These are phyloP conservation scores for Cyathus striatus DNA, from an alignment of 768 basidiomycete species.

Conservation along the genomic window DNA sequence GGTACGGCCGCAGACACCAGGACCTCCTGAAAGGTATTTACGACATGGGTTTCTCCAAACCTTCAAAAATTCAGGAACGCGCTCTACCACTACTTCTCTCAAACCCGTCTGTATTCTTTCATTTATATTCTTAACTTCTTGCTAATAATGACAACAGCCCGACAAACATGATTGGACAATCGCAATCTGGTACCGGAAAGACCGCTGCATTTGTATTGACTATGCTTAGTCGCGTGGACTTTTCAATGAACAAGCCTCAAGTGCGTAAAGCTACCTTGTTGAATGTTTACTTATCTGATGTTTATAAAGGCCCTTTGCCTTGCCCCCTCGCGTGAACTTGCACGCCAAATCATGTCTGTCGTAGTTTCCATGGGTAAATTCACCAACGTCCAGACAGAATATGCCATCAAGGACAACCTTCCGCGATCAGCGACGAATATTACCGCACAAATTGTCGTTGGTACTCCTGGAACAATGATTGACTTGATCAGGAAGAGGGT, in stretches of 20 bases:
- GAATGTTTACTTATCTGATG: background rate
- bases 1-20: constrained; percentile 46
- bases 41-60: constrained; percentile 93
- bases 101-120: constrained; percentile 63
- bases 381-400: constrained; percentile 88
- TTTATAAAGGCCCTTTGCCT: constrained; percentile 80
- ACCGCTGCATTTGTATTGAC: constrained; percentile 97
- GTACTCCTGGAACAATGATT: constrained; percentile 93
- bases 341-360: constrained; percentile 96
- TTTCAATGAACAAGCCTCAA: constrained; percentile 76
- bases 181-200: constrained; percentile 98
- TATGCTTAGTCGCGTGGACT: constrained; percentile 94
- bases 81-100: constrained; percentile 87
- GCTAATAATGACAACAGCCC: no score
- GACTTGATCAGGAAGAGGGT: constrained; percentile 75
- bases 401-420: constrained; percentile 88
- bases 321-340: constrained; percentile 96
- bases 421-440: constrained; percentile 60
- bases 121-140: constrained; percentile 6
- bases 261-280: constrained; percentile 39
- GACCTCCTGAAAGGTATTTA: constrained; percentile 93
- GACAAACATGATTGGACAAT: constrained; percentile 98
- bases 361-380: constrained; percentile 93
- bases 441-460: constrained; percentile 89
- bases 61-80: constrained; percentile 97